A percentile compares a stretch with the other conserved stretches of the same genome.
Conservation (phyloP, 352 stramenopile species). For the Globisporangium parvum region DNA sequence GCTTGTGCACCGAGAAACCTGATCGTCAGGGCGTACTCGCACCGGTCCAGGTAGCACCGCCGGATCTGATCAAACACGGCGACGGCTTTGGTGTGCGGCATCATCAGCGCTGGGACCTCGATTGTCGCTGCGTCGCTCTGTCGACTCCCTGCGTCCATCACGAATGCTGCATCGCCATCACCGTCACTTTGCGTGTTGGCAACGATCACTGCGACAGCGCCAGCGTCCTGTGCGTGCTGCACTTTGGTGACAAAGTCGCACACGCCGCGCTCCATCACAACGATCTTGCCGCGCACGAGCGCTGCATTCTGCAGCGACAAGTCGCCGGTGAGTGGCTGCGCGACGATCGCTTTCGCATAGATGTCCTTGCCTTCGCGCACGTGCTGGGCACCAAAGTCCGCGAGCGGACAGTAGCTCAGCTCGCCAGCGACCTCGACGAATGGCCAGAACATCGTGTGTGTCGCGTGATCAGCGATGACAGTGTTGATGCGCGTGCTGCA, state of each 20-base stretch:
- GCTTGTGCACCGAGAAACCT: conserved; percentile 50
- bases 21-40: conserved; percentile 38
- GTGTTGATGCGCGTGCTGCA: background rate
- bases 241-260: conserved; percentile 83
- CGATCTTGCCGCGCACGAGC: conserved; percentile 44
- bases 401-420: conserved; percentile 60
- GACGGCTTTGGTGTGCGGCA: conserved; percentile 33
- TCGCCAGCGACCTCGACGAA: conserved; percentile 58
- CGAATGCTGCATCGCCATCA: conserved; percentile 35
- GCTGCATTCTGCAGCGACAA: conserved; percentile 43
- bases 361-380: conserved; percentile 45
- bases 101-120: conserved; percentile 58
- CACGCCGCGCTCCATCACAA: conserved; percentile 51
- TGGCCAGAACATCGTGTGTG: conserved; percentile 52
- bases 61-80: conserved; percentile 51
- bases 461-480: background rate
- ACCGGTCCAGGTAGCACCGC: conserved; percentile 35
- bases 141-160: conserved; percentile 58
- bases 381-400: conserved; percentile 43
- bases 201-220: conserved; percentile 61
- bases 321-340: conserved; percentile 49
- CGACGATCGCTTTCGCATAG: conserved; percentile 43
- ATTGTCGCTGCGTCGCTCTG: conserved; percentile 19
- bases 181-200: conserved; percentile 35
- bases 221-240: conserved; percentile 55